Conservation (phyloP, 495 filamentous ascomycete genomes). For the Xeromyces bisporus region DNA sequence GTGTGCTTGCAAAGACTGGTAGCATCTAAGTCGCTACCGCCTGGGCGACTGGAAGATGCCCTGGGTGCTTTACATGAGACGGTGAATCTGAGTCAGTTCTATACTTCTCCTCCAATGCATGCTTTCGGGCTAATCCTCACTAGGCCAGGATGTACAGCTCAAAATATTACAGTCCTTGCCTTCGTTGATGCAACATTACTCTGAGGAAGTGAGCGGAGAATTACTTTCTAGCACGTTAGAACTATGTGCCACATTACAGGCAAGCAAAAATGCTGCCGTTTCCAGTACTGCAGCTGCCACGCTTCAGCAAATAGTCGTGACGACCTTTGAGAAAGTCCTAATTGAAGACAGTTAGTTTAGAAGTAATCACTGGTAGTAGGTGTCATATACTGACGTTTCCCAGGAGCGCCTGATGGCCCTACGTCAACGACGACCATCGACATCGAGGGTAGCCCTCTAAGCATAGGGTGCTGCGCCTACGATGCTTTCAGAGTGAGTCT, state of each 20-base stretch:
- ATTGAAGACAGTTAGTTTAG: slow-evolving; percentile 46
- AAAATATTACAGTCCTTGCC: slow-evolving; percentile 91
- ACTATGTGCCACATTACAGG: slow-evolving; percentile 79
- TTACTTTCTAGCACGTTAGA: slow-evolving; percentile 67
- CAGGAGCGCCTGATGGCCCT: slow-evolving; percentile 36
- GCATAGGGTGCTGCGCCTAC: slow-evolving; percentile 56
- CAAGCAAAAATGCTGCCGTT: slow-evolving; percentile 77
- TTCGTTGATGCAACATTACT: slow-evolving; percentile 82
- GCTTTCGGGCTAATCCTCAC: slow-evolving; percentile 14
- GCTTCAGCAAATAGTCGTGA: slow-evolving; percentile 80
- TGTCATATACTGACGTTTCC: slow-evolving; percentile 33
- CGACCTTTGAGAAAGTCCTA: slow-evolving; percentile 80
- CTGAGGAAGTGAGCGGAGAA: slow-evolving; percentile 60
- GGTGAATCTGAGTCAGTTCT: slow-evolving; percentile 38
- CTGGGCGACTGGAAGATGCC: slow-evolving; percentile 58
- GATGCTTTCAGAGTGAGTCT: slow-evolving; percentile 59
- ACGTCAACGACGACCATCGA: slow-evolving; percentile 18
- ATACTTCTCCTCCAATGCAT: neutral
- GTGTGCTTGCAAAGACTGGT: slow-evolving; percentile 80
- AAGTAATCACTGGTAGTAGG: too few relatives aligned
- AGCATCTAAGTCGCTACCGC: slow-evolving; percentile 59
- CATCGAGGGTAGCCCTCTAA: slow-evolving; percentile 40
- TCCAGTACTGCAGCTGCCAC: slow-evolving; percentile 91
- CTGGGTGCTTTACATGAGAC: slow-evolving; percentile 76
- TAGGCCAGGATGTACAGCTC: slow-evolving; percentile 79